Conservation (phyloP, 192 early-diverging fungal genomes). For the Paraglomus occultum region DNA sequence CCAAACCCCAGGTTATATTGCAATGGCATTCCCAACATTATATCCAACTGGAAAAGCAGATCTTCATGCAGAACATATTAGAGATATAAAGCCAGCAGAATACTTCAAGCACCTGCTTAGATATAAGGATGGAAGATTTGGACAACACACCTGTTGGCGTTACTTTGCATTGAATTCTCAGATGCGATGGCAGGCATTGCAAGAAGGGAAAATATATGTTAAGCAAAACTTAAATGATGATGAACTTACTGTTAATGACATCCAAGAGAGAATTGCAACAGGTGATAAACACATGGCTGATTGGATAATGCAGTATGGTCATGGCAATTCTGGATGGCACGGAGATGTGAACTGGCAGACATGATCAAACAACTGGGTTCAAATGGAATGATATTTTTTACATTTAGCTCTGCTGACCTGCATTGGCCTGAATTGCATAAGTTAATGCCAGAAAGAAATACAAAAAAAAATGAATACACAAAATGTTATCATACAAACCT, state of each 20-base stretch:
- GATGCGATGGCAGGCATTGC: background rate
- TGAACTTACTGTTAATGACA: background rate
- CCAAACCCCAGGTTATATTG: background rate
- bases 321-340: background rate
- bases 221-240: background rate
- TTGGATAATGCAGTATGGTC: background rate
- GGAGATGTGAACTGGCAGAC: background rate
- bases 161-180: slow-evolving; percentile 5
- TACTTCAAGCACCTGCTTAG: background rate
- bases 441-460: slow-evolving; percentile 5
- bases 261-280: background rate
- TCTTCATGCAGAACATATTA: background rate
- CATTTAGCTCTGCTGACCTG: background rate
- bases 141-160: background rate
- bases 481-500: background rate
- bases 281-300: background rate
- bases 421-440: slow-evolving; percentile 7
- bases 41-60: background rate
- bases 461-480: background rate
- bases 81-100: background rate
- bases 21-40: background rate
- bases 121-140: slow-evolving; percentile 7
- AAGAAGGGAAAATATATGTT: background rate
- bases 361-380: slow-evolving; percentile 6
- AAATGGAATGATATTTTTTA: slow-evolving; percentile 13